Base-by-base conservation (phyloP, 805 yeast species). In the Tetrapisispora phaffii region DNA sequence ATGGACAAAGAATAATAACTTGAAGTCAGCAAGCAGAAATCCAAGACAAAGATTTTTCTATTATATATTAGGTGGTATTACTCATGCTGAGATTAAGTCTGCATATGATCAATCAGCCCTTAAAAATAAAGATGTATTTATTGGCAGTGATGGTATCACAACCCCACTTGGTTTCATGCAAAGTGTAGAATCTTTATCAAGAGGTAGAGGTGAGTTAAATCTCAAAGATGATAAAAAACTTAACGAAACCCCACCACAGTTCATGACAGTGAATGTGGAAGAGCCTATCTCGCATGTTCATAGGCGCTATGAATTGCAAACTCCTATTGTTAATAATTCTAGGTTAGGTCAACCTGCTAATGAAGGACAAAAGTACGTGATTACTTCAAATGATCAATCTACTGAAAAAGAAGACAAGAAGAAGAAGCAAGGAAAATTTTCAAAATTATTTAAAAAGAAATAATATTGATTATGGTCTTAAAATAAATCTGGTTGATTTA, bases 1-100 rank as follows among this genome's bases (percentile, higher is more conserved):
- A 0, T 84, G 93, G 93, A 84, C 87, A 3, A 77, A 74, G 47
- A 67, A 70, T 17, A 34, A 28, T 2, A 47, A 57, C 33, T 20
- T 47, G 10, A 51, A 47, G 20, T 39, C 39, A 16, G 55, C 55
- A 40, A 57, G 51, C 34, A 66, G 60, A 39, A 67, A 66, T 2
- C 68, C 71, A 39, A 70, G 79, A 51, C 96, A 86, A 58, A 70
- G 93, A 41, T 70, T 89, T 7, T 76, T 89, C 51, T 76, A 88
- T 46, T 93, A 79, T 57, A 75, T 87, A 23, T 82, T 95, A 1
- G 99, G 99, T 20, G 98, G 97, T 8, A 65, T 85, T 19, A 86
- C 97, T 0, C 77, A 82, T 52, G 75, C 89, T 2, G 99, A 93
- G 62, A 67, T 83, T 24, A 75, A 90, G 50, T 74, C 85, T 12